These are phyloP conservation scores for Fonsecaea erecta DNA, from an alignment of 2,329 filamentous ascomycete genomes.

Conservation along the genomic window DNA sequence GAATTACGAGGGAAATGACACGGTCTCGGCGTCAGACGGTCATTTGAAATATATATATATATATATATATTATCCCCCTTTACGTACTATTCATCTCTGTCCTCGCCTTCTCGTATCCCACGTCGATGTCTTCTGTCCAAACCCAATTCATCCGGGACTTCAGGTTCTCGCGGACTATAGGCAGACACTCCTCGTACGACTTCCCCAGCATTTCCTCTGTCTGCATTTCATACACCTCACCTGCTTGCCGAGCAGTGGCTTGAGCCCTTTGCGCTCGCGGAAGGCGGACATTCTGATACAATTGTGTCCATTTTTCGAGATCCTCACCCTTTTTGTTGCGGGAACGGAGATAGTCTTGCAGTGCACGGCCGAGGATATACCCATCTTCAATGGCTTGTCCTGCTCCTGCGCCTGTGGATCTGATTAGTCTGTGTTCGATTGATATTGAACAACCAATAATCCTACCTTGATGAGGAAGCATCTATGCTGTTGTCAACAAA, in stretches of 20 bases:
- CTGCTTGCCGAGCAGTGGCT: conserved; percentile 22
- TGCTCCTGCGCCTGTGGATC: conserved; percentile 62
- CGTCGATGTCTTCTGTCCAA: conserved; percentile 44
- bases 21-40: not conserved
- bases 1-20: too few species aligned
- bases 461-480: conserved; percentile 41
- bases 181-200: conserved; percentile 45
- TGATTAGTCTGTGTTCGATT: conserved; percentile 1
- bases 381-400: conserved; percentile 71
- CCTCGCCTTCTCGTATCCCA: conserved; percentile 28
- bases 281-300: conserved; percentile 28
- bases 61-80: too few species aligned
- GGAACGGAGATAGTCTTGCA: conserved; percentile 22
- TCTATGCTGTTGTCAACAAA: conserved; percentile 15
- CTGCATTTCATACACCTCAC: conserved; percentile 45
- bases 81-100: not conserved
- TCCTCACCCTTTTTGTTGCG: conserved; percentile 35
- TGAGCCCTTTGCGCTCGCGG: conserved; percentile 27
- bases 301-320: conserved; percentile 37
- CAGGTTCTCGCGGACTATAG: conserved; percentile 40
- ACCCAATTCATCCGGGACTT: conserved; percentile 42
- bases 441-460: not conserved
- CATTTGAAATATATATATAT: not conserved
- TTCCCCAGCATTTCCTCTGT: conserved; percentile 42
- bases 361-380: conserved; percentile 24